A percentile compares a stretch with the other conserved stretches of the same genome.
Evolutionary conservation across 345 rosid species (phyloP).

Genomic region (Schrenkiella parvula): DNA sequence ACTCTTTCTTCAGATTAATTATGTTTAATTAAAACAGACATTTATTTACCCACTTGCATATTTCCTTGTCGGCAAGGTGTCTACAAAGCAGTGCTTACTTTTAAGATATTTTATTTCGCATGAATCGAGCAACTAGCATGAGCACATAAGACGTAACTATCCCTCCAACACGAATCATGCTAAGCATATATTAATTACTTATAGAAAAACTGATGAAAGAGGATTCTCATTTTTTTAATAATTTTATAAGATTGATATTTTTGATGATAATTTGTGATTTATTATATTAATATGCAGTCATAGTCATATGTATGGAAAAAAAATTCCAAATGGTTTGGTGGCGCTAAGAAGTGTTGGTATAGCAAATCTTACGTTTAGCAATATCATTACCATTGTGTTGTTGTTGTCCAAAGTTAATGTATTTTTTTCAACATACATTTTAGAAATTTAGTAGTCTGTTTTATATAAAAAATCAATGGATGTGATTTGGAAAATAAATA

Average conservation of each 20-base stretch:
- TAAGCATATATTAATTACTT: neutral
- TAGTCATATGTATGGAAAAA: neutral
- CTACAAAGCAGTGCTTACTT: slow-evolving; percentile 19
- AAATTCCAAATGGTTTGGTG: neutral
- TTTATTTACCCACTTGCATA: slow-evolving; percentile 11
- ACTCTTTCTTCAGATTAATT: neutral
- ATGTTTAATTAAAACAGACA: neutral
- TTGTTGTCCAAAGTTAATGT: neutral
- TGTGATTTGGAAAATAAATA: too few relatives aligned
- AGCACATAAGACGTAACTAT: neutral
- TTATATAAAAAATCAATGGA: neutral
- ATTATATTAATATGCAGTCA: neutral
- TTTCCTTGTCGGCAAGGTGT: slow-evolving; percentile 31
- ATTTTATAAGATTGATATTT: neutral
- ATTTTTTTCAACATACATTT: neutral
- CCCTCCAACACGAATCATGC: neutral
- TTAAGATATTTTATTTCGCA: slow-evolving; percentile 6
- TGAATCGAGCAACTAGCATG: neutral
- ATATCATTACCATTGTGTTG: neutral
- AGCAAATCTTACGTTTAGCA: neutral
- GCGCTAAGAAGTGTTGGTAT: neutral
- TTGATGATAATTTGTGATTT: neutral
- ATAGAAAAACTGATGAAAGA: neutral
- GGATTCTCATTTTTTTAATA: neutral
- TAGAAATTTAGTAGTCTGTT: neutral